Evolutionary conservation across 2,329 filamentous ascomycete genomes (phyloP).

Genomic region (Diplodia sapinea): DNA sequence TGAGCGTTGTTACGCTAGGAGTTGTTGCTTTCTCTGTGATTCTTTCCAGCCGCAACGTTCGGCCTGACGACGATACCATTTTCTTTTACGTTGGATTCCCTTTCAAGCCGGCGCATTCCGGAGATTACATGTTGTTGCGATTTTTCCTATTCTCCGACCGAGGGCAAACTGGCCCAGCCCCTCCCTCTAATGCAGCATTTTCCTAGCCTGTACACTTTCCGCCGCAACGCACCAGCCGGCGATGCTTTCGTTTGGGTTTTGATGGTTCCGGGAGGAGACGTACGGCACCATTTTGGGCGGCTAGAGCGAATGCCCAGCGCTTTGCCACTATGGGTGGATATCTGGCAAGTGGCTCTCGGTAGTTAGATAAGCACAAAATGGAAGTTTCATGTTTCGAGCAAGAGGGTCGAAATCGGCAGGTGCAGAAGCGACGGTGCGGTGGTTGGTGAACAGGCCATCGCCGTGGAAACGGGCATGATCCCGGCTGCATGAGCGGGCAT

Average conservation of each 20-base stretch:
- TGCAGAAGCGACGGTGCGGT: not conserved
- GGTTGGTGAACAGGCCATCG: conserved; percentile 20
- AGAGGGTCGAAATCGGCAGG: not conserved
- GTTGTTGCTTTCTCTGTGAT: conserved; percentile 27
- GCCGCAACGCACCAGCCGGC: conserved; percentile 4
- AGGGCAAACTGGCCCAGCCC: conserved; percentile 18
- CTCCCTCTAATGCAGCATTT: conserved; percentile 26
- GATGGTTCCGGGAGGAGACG: conserved; percentile 10
- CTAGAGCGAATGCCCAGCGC: conserved; percentile 25
- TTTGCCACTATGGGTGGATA: conserved; percentile 22
- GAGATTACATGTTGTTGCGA: conserved; percentile 9
- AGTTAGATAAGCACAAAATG: conserved; percentile 26
- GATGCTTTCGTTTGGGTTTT: conserved; percentile 22
- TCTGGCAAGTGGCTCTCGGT: conserved; percentile 26
- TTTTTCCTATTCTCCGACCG: conserved; percentile 13
- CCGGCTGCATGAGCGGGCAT: conserved; percentile 12
- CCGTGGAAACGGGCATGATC: conserved; percentile 14
- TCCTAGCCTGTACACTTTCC: conserved; percentile 26
- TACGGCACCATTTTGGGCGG: conserved; percentile 17
- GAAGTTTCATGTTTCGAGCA: conserved; percentile 9
- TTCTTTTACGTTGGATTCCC: conserved; percentile 23
- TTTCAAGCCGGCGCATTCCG: conserved; percentile 10
- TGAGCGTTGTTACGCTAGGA: conserved; percentile 4
- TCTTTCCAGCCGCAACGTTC: conserved; percentile 9
- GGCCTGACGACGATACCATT: conserved; percentile 32